Conservation (phyloP, 768 basidiomycete species). For the Mycena leptocephala region DNA sequence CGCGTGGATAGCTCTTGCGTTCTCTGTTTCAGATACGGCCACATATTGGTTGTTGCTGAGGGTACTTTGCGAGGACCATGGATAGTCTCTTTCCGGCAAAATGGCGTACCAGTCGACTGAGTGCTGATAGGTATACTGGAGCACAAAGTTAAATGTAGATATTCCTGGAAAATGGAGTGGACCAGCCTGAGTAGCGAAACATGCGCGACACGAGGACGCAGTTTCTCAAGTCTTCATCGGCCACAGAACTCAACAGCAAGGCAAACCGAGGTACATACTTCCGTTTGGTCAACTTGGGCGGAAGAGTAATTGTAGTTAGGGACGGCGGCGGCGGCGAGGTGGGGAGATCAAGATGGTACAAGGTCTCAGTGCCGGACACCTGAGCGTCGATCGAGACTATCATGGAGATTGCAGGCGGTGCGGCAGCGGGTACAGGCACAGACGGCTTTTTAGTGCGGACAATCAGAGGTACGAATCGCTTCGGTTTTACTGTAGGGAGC, state of each 20-base stretch:
- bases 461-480: conserved; percentile 52
- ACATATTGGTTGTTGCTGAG: conserved; percentile 73
- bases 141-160: conserved; percentile 21
- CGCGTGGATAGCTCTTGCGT: conserved; percentile 58
- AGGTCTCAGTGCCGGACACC: neutral
- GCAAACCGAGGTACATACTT: conserved; percentile 70
- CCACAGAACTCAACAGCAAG: conserved; percentile 67
- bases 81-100: conserved; percentile 69
- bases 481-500: conserved; percentile 10
- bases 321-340: conserved; percentile 24
- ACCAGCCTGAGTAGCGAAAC: conserved; percentile 76
- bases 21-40: conserved; percentile 80
- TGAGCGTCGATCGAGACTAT: neutral
- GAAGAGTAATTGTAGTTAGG: conserved; percentile 65
- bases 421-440: neutral
- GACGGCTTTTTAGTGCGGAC: conserved; percentile 37
- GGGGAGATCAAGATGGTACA: conserved; percentile 56
- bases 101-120: conserved; percentile 58
- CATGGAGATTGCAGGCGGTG: neutral
- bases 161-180: neutral
- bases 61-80: conserved; percentile 53
- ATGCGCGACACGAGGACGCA: conserved; percentile 72
- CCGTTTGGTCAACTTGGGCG: conserved; percentile 73
- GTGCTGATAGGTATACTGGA: conserved; percentile 77
- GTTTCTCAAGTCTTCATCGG: conserved; percentile 57